Percentiles rank a stretch among this genome's conserved stretches.
phyloP scores from a whole-genome alignment of 2,329 filamentous ascomycete species.

The Aspergillus tubingensis region DNA sequence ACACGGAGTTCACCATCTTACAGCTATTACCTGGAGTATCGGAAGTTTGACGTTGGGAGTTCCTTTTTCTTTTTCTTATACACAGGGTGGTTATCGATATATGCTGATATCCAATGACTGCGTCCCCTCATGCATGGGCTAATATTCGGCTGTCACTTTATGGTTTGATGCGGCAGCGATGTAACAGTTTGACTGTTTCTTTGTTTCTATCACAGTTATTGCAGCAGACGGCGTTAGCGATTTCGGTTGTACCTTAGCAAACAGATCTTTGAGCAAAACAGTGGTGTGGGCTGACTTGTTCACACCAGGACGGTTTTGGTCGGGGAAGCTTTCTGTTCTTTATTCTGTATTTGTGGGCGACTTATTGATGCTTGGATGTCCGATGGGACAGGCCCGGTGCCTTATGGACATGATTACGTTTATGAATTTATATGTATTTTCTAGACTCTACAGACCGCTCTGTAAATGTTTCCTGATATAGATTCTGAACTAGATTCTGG shows the following conservation, averaged over 20 bases:
- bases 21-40: constrained; percentile 29
- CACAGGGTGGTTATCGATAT: constrained; percentile 8
- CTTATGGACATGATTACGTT: background rate
- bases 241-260: constrained; percentile 17
- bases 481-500: too few species aligned
- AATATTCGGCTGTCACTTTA: constrained; percentile 10
- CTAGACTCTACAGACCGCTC: background rate
- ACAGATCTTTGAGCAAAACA: constrained; percentile 2
- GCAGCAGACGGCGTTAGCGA: constrained; percentile 29
- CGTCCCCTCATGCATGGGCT: constrained; percentile 9
- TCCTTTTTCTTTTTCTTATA: constrained; percentile 8
- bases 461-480: too few species aligned
- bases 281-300: background rate
- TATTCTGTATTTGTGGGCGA: constrained; percentile 1
- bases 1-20: constrained; percentile 25
- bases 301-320: background rate
- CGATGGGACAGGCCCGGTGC: constrained; percentile 6
- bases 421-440: background rate
- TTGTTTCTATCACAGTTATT: constrained; percentile 18
- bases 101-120: constrained; percentile 8
- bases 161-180: constrained; percentile 14
- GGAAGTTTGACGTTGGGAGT: constrained; percentile 22
- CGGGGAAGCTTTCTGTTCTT: background rate
- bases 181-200: constrained; percentile 9
- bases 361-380: background rate